A percentile compares a stretch with the other conserved stretches of the same genome.
phyloP scores from a whole-genome alignment of 148 eudicot genomes.

The Fallopia convolvulus region DNA sequence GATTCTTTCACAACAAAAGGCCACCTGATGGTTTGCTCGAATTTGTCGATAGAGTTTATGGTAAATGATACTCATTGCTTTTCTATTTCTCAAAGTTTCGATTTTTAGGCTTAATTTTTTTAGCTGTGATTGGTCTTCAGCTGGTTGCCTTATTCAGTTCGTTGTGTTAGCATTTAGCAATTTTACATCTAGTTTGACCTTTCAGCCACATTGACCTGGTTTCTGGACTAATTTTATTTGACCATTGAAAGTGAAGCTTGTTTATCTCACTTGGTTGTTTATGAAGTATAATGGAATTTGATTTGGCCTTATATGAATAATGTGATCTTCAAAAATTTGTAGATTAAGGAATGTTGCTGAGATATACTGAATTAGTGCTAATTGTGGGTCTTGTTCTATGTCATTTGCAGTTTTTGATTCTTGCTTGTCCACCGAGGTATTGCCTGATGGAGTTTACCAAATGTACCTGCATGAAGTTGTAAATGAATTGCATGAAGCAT shows the following conservation, averaged over 20 bases:
- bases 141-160: background rate
- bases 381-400: constrained; percentile 8
- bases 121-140: background rate
- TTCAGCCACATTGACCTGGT: background rate
- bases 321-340: background rate
- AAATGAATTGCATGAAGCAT: constrained; percentile 74
- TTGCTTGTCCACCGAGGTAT: constrained; percentile 92
- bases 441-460: constrained; percentile 84
- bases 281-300: background rate
- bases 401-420: constrained; percentile 90
- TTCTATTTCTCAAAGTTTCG: background rate
- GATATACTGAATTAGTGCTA: background rate
- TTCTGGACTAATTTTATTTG: background rate
- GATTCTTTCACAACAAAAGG: constrained; percentile 86
- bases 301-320: background rate
- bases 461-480: constrained; percentile 83
- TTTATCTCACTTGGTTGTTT: background rate
- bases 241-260: background rate
- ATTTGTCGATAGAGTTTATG: constrained; percentile 88
- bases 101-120: background rate
- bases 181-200: background rate
- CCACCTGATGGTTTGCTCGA: constrained; percentile 98
- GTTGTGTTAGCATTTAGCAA: background rate
- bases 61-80: constrained; percentile 30
- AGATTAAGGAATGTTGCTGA: background rate